These are phyloP conservation scores for Pichia membranifaciens DNA, from an alignment of 805 yeast species.

Conservation along the genomic window DNA sequence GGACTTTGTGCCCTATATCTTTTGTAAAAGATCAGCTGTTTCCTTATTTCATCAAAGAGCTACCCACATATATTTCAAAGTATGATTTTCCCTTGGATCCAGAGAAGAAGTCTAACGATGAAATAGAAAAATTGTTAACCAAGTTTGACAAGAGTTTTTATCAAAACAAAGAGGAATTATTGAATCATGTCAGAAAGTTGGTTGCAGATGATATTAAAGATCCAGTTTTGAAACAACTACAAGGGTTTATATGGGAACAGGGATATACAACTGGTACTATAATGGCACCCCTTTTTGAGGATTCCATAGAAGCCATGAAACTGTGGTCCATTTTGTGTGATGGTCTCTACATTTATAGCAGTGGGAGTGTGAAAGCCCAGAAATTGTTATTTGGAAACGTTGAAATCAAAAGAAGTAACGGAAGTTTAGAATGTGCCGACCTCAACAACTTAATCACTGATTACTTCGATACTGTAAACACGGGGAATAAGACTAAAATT, in stretches of 20 bases:
- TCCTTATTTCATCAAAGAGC: slow-evolving; percentile 60
- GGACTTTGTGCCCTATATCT: slow-evolving; percentile 87
- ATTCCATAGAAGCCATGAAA: slow-evolving; percentile 57
- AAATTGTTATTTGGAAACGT: slow-evolving; percentile 69
- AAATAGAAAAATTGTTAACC: slow-evolving; percentile 31
- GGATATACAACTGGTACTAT: slow-evolving; percentile 79
- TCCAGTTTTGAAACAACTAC: slow-evolving; percentile 67
- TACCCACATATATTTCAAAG: slow-evolving; percentile 37
- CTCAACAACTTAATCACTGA: slow-evolving; percentile 51
- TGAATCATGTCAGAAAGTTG: slow-evolving; percentile 46
- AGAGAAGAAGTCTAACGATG: slow-evolving; percentile 11
- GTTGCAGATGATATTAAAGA: slow-evolving; percentile 71
- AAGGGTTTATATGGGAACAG: slow-evolving; percentile 74
- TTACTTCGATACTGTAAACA: slow-evolving; percentile 80
- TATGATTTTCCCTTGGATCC: slow-evolving; percentile 31
- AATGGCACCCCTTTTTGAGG: slow-evolving; percentile 69
- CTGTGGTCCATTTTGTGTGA: slow-evolving; percentile 31
- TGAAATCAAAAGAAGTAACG: slow-evolving; percentile 26
- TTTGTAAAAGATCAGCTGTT: slow-evolving; percentile 75
- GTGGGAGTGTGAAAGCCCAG: slow-evolving; percentile 87
- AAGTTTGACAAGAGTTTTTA: slow-evolving; percentile 40
- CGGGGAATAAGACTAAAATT: slow-evolving; percentile 62
- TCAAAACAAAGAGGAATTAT: slow-evolving; percentile 30
- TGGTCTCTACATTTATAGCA: slow-evolving; percentile 69
- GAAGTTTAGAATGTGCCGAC: slow-evolving; percentile 33